Evolutionary conservation across 2,329 filamentous ascomycete species (phyloP).

Genomic region (Cladophialophora yegresii): DNA sequence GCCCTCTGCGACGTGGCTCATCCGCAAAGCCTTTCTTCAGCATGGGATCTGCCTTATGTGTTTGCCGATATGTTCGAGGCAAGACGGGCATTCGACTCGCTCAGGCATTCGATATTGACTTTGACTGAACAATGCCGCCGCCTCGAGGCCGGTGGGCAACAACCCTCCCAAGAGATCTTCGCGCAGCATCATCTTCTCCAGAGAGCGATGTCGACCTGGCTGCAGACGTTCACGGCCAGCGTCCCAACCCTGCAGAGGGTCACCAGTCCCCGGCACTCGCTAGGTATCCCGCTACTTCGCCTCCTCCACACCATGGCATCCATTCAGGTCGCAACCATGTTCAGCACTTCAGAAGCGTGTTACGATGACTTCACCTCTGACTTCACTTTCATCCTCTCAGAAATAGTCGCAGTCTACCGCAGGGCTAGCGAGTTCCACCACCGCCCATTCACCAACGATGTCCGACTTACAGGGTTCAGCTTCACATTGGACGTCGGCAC

Average conservation of each 20-base stretch:
- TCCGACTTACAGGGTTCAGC: background rate
- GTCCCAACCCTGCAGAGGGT: background rate
- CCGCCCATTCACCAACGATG: background rate
- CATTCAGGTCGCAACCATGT: slow-evolving; percentile 6
- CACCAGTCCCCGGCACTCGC: background rate
- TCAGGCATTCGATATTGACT: background rate
- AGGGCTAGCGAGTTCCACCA: background rate
- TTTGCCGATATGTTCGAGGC: slow-evolving; percentile 1
- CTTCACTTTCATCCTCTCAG: slow-evolving; percentile 4
- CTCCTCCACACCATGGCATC: slow-evolving; percentile 7
- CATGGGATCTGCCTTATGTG: background rate
- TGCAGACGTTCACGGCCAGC: slow-evolving; percentile 2
- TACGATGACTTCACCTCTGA: slow-evolving; percentile 8
- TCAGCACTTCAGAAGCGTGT: background rate
- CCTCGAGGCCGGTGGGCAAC: background rate
- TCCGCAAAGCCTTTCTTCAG: background rate
- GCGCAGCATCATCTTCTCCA: background rate
- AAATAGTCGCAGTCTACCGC: slow-evolving; percentile 4
- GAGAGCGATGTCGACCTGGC: background rate
- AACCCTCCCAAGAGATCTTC: background rate
- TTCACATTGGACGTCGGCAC: background rate
- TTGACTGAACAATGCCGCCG: slow-evolving; percentile 1
- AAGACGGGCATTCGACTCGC: slow-evolving; percentile 1
- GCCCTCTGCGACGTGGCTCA: background rate
- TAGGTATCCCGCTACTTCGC: slow-evolving; percentile 2